Evolutionary conservation across 768 basidiomycete genomes (phyloP), one percentile per base, ranked within the genome.

Genomic region (Porpolomopsis calyptriformis): DNA sequence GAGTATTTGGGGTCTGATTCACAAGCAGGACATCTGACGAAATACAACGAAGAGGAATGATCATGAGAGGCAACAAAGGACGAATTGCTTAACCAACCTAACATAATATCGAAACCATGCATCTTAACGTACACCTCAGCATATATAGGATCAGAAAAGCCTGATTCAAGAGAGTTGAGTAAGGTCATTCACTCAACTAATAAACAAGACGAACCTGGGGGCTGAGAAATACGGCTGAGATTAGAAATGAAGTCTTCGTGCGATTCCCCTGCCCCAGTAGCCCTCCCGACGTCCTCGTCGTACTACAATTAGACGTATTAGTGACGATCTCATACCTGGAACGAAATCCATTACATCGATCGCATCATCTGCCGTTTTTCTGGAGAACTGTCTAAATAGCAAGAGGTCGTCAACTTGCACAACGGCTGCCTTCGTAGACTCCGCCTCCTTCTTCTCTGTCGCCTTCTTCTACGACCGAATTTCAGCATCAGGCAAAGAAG

Each of bases 101-200:
- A 77, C 34, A 90, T 65, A 57, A 99, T 96, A 61, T 99, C 94
- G 61, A 98, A 98, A 31, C 92, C 91, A 53, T 97, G 89, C 64
- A 98, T 89, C 62, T 92, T 94, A 53, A 98, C 93, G 57, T 89
- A 90, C 2, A 93, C 93, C 61, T 99, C 96, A 6, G 93, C 93
- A 55, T 98, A 98, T 51, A 99, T 90, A 9, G 94, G 90, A 60
- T 98, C 96, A 22, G 93, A 96, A 75, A 98, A 98, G 25, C 94
- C 92, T 81, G 54, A 36, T 5, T 14, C 26, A 19, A 43, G 25
- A 39, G 18, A 7, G n/a, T 11, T 36, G 40, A 41, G 31, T 43
- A 38, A 24, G 29, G 19, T 37, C 40, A 18, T 4, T 2, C 16
- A 41, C 3, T 29, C 35, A 16, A 18, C 23, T 33, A 20, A 14